Evolutionary conservation across 179 eudicot species (phyloP), one percentile per base, ranked within the genome.

Genomic region (Gypsophila paniculata): DNA sequence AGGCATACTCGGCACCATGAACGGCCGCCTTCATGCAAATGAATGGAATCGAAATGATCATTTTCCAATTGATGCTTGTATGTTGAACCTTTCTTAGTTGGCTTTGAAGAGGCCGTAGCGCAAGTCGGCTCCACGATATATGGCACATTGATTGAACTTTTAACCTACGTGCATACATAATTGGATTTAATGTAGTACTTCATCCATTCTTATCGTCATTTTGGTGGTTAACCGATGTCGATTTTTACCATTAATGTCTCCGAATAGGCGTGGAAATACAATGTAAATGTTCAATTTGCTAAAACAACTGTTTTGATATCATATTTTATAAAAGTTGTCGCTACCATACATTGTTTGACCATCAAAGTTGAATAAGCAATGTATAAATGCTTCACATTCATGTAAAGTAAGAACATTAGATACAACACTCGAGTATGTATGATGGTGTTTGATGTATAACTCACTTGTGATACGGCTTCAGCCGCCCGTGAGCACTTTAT

Each of bases 1-100:
- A 63, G 42, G 14, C 34, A 65, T 65, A 65, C 69, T 23, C 69
- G 69, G 34, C 69, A 65, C 53, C 49, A 65, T 22, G 69, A 23
- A 65, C 12, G 23, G 32, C 13, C n/a, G 6, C 18, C 26, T 63
- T 38, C 68, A 19, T 42, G 13, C 23, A 62, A 62, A 36, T 1
- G 0, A 36, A 62, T n/a, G 5, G 67, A 62, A 39, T n/a, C 5
- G 46, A 63, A 17, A 39, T 38, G 26, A 63, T 63, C 26, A 22
- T 65, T 21, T 42, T 65, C 69, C 18, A 13, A 7, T 5, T 22
- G 19, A 42, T 44, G 14, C 19, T 42, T 65, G 54, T 65, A 23
- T 22, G 4, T 65, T 21, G 11, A 32, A 4, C 2, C 36, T 22
- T 65, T 65, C 54, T 9, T 65, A 23, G 69, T 15, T 46, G 34